Base-by-base conservation (phyloP, 768 basidiomycete genomes). In the Imleria badia region DNA sequence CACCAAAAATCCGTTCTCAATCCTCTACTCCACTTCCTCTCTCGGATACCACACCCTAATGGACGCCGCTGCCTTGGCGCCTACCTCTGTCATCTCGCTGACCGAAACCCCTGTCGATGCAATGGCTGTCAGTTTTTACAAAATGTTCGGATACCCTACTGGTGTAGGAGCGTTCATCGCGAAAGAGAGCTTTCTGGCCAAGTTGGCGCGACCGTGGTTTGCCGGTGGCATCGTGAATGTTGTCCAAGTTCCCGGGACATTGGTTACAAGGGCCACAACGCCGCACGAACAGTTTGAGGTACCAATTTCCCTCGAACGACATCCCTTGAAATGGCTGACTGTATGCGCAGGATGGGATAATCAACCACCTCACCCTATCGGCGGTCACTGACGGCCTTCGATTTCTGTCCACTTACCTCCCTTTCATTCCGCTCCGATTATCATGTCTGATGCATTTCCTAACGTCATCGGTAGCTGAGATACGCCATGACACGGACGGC, bases 91-190 rank as follows among this genome's bases (percentile, higher is more conserved):
- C 17, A 79, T 93, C 51, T 87, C 87, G 14, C 74, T 94, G 14
- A 69, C 79, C 1, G 80, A 85, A 47, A 78, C 77, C 30, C 81
- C 85, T 5, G 85, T 91, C 13, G 91, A 94, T 68, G 91, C 90
- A 2, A 84, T 91, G 80, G 89, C 85, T 0, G 65, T 94, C 49
- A 89, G 87, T 41, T 91, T 93, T 63, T 94, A 94, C 73, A 94
- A 94, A 62, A 91, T 93, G 87, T 90, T 91, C 59, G 91, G 91
- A 33, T 93, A 85, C 61, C 91, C 91, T 12, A 92, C 90, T 0
- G 91, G 91, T 8, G 82, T 92, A 41, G 91, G 91, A 34, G 89
- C 89, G 14, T 75, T 94, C 6, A 69, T 94, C 29, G 85, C 87
- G 41, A 87, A 84, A 66, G 84, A 86, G 63, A 79, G 80, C 10